These are phyloP conservation scores for Trichosporon sp. DNA, from an alignment of 1,284 basidiomycete genomes.

Conservation along the genomic window DNA sequence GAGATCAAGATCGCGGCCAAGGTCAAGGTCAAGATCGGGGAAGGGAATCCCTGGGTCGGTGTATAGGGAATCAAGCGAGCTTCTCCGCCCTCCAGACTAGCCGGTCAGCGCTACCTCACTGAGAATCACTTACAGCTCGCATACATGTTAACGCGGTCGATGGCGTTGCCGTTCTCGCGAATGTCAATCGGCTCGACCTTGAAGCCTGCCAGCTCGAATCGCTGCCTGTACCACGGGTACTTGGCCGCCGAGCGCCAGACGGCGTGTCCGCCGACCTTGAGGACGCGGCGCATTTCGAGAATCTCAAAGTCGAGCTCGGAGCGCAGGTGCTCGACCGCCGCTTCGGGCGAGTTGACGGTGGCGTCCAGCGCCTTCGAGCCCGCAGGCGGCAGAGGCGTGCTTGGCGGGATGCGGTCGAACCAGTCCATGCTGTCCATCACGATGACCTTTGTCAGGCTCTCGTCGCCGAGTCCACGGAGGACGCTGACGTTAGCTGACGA, in stretches of 20 bases:
- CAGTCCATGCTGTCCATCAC: slow-evolving; percentile 77
- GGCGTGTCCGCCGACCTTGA: slow-evolving; percentile 60
- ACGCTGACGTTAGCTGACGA: slow-evolving; percentile 50
- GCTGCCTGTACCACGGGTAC: slow-evolving; percentile 67
- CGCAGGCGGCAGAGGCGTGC: slow-evolving; percentile 43
- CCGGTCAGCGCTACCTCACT: slow-evolving; percentile 11
- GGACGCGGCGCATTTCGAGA: slow-evolving; percentile 57
- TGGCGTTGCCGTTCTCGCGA: slow-evolving; percentile 51
- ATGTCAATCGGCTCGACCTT: slow-evolving; percentile 51
- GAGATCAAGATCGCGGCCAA: too few relatives aligned
- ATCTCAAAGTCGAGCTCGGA: slow-evolving; percentile 62
- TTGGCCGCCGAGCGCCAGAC: slow-evolving; percentile 67
- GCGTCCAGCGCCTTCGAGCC: slow-evolving; percentile 38
- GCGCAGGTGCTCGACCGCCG: slow-evolving; percentile 40
- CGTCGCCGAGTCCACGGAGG: slow-evolving; percentile 55
- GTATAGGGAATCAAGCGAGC: slow-evolving; percentile 6
- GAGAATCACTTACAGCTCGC: slow-evolving; percentile 37
- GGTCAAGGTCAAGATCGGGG: too few relatives aligned
- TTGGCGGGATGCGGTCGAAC: slow-evolving; percentile 58
- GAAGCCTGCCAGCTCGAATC: slow-evolving; percentile 55
- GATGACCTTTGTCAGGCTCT: slow-evolving; percentile 60
- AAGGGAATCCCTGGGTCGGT: not conserved
- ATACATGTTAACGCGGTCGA: slow-evolving; percentile 64
- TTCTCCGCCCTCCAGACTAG: slow-evolving; percentile 37
- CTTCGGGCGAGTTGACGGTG: slow-evolving; percentile 43